phyloP scores from a whole-genome alignment of 2,329 filamentous ascomycete species.

The Fusarium falciforme region DNA sequence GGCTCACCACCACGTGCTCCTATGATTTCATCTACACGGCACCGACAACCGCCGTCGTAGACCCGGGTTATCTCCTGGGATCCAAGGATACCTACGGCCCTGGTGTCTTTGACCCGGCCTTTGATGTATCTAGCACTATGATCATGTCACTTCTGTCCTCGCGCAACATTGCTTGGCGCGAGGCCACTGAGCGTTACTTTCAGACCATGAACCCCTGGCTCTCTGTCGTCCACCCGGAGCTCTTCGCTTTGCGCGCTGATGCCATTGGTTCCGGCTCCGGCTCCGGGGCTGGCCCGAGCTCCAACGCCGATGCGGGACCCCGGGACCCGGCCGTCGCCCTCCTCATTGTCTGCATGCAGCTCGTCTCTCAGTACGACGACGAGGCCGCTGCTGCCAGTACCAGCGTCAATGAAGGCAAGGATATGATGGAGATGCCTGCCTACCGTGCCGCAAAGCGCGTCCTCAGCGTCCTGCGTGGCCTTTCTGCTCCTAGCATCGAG shows the following conservation, averaged over 20 bases:
- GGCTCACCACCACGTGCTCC: conserved; percentile 47
- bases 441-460: conserved; percentile 55
- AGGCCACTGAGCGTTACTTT: conserved; percentile 53
- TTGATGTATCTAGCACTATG: conserved; percentile 51
- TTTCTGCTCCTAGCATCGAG: conserved; percentile 51
- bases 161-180: conserved; percentile 51
- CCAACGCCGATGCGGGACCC: conserved; percentile 27
- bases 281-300: conserved; percentile 5
- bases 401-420: conserved; percentile 46
- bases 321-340: conserved; percentile 50
- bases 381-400: conserved; percentile 46
- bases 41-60: conserved; percentile 48
- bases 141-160: conserved; percentile 53
- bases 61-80: conserved; percentile 43
- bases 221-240: conserved; percentile 53
- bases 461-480: conserved; percentile 50
- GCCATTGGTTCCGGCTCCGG: conserved; percentile 11
- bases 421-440: conserved; percentile 54
- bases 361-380: conserved; percentile 53
- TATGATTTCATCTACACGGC: conserved; percentile 53
- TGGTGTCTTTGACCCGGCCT: conserved; percentile 46
- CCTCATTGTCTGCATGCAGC: conserved; percentile 57
- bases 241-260: conserved; percentile 49
- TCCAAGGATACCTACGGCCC: conserved; percentile 40
- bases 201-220: conserved; percentile 56